These are phyloP conservation scores for Pezicula carpinea DNA, from an alignment of 2,329 filamentous ascomycete genomes.

Conservation along the genomic window DNA sequence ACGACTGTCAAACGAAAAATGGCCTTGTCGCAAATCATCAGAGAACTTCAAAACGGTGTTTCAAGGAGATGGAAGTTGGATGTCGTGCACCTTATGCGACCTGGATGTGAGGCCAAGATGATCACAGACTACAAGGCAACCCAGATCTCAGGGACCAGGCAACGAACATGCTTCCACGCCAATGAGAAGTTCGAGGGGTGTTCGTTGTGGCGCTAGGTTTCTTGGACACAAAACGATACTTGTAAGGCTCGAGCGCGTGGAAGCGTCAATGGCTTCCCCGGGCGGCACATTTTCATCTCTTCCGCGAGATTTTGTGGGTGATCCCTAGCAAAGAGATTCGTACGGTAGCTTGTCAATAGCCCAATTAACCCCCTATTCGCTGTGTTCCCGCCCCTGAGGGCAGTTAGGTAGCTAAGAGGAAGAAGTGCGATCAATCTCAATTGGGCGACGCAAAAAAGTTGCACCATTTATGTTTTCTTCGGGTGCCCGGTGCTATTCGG, in stretches of 20 bases:
- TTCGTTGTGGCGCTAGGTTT: no score
- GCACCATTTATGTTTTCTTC: no score
- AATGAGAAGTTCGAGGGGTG: no score
- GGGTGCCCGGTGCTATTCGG: no score
- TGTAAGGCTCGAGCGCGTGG: neutral
- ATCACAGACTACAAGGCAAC: neutral
- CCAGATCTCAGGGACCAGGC: no score
- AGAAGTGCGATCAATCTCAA: no score
- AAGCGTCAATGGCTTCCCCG: neutral
- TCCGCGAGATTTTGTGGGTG: neutral
- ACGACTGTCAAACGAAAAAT: neutral
- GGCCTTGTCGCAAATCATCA: neutral
- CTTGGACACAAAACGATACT: no score
- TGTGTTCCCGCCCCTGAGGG: neutral
- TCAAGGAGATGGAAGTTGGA: neutral
- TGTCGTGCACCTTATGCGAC: slow-evolving; percentile 1
- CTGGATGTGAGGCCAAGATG: neutral
- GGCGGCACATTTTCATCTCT: neutral
- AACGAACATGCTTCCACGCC: no score
- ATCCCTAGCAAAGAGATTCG: neutral
- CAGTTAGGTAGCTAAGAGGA: neutral
- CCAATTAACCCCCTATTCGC: neutral
- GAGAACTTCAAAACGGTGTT: neutral
- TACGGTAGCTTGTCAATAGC: neutral
- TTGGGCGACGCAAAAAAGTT: no score